A percentile compares a stretch with the other conserved stretches of the same genome.
Evolutionary conservation across 208 protist species (phyloP).

Genomic region (Trypanosoma congolense): DNA sequence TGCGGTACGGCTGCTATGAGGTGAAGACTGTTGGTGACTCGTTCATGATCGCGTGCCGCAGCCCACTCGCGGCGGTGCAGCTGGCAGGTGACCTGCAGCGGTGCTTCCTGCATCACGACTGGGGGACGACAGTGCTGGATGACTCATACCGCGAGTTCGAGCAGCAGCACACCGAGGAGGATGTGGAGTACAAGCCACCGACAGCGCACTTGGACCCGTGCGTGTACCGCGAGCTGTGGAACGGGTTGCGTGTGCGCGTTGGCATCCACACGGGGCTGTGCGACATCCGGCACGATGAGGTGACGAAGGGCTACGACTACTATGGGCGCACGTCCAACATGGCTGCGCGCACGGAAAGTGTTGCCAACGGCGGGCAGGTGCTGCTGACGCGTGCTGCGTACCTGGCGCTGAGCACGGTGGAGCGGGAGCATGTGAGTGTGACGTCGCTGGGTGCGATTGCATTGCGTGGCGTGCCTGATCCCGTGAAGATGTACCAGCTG

Average conservation of each 20-base stretch:
- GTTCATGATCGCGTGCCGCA: constrained; percentile 22
- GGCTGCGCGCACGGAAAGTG: constrained; percentile 4
- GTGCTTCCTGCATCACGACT: constrained; percentile 32
- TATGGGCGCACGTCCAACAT: constrained; percentile 1
- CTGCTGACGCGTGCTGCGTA: constrained; percentile 7
- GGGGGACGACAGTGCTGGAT: constrained; percentile 36
- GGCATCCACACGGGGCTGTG: constrained; percentile 53
- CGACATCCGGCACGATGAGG: constrained; percentile 46
- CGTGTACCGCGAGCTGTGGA: constrained; percentile 32
- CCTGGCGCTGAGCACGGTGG: constrained; percentile 36
- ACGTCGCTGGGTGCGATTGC: constrained; percentile 21
- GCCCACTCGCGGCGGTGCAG: background rate
- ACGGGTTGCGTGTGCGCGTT: constrained; percentile 43
- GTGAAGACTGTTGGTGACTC: constrained; percentile 82
- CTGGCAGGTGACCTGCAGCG: background rate
- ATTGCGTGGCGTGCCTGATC: constrained; percentile 42
- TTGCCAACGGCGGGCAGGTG: constrained; percentile 4
- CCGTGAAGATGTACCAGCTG: constrained; percentile 50
- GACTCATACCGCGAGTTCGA: constrained; percentile 39
- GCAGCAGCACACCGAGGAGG: constrained; percentile 15
- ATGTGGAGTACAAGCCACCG: constrained; percentile 17
- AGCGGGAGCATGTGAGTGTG: constrained; percentile 16
- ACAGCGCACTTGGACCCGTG: constrained; percentile 22
- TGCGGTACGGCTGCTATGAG: constrained; percentile 65
- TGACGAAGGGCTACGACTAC: constrained; percentile 25